Base-by-base conservation (phyloP, 495 filamentous ascomycete species). In the Penicillium psychrofluorescens region DNA sequence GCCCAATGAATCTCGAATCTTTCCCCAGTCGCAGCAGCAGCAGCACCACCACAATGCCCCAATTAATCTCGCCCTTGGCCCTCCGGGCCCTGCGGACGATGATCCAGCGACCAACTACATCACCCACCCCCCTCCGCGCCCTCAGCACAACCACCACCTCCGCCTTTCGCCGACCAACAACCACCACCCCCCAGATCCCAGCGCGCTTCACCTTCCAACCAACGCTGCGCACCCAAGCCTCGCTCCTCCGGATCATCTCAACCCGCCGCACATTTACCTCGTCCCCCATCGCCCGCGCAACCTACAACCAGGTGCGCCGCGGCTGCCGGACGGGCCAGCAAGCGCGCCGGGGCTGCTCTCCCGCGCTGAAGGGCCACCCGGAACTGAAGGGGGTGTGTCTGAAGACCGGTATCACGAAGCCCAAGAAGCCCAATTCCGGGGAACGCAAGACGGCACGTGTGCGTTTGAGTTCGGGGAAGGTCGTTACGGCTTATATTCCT, bases 381-480 rank as follows among this genome's bases (percentile, higher is more conserved):
- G 77, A 83, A 61, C 79, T 95, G 72, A 97, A 97, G 68, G 92
- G 89, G 48, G 92, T 98, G 16, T 97, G 94, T 65, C 66, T 97
- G 44, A 88, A 90, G 60, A 94, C 95, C 45, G 83, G 82, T 58
- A 83, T 88, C 36, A 90, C 86, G 55, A 90, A 90, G 59, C 92
- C 92, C 15, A 97, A 98, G 81, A 98, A 98, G 69, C 92, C 92
- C 36, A 98, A 98, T 63, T 98, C 92, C 12, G 94, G 86, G 29
- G 88, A 95, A 68, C 69, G 92, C 36, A 98, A 98, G 73, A 86
- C 84, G 16, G 90, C 90, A 1, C 84, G 89, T 63, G 83, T 98
- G 11, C 68, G 90, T 46, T 71, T 98, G 65, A 92, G 87, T 51
- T 88, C 78, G 54, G 94, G 92, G 51, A 86, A 82, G 61, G 74